Percentiles rank a stretch among this genome's conserved stretches.
Evolutionary conservation across 306 rosid genomes (phyloP).

Genomic region (Gynostemma pentaphyllum): DNA sequence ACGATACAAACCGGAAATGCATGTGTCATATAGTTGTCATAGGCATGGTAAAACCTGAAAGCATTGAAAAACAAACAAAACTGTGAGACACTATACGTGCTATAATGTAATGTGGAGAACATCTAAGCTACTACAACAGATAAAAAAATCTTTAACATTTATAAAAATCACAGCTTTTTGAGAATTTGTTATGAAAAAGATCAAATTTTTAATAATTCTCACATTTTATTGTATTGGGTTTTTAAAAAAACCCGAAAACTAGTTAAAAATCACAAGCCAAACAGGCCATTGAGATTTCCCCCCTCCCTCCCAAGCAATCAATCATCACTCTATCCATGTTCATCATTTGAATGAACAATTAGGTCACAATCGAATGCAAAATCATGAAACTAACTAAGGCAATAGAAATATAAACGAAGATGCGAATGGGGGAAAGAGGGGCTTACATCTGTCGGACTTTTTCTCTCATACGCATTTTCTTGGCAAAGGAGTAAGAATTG

Average conservation of each 20-base stretch:
- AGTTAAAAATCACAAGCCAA: neutral
- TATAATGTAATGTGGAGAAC: neutral
- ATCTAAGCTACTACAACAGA: neutral
- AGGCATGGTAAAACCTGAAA: constrained; percentile 87
- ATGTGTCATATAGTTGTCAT: constrained; percentile 81
- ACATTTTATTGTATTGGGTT: neutral
- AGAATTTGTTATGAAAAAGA: too few species aligned
- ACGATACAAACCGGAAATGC: constrained; percentile 77
- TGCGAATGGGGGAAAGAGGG: neutral
- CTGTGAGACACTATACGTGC: neutral
- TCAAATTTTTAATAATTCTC: neutral
- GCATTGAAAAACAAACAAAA: constrained; percentile 6
- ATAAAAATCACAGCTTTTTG: too few species aligned
- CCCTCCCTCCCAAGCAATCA: neutral
- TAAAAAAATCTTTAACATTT: neutral
- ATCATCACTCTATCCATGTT: neutral
- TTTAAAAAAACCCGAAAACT: neutral
- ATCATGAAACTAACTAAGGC: neutral
- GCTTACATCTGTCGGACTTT: constrained; percentile 77
- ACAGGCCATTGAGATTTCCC: neutral
- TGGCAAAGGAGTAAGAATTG: constrained; percentile 35
- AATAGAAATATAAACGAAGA: neutral
- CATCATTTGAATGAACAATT: neutral
- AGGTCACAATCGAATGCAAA: neutral
- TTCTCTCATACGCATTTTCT: constrained; percentile 70